Percentiles rank a stretch among this genome's conserved stretches.
These are phyloP conservation scores for Begonia masoniana DNA, from an alignment of 306 rosid genomes.

Conservation along the genomic window DNA sequence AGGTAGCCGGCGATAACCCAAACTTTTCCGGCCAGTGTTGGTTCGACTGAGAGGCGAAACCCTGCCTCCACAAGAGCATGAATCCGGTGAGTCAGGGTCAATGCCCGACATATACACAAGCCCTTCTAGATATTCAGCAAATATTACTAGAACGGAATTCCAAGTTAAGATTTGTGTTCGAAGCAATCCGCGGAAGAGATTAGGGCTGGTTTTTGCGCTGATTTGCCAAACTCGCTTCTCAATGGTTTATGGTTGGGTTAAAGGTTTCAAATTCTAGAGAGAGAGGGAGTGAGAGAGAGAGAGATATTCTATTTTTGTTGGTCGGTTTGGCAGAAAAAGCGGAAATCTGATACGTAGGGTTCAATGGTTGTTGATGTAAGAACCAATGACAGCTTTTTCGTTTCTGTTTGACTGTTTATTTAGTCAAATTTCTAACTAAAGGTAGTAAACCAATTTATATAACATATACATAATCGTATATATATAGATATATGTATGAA, in stretches of 20 bases:
- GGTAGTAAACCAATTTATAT: too few species aligned
- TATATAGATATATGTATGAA: too few species aligned
- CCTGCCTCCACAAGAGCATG: neutral
- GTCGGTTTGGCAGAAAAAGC: conserved; percentile 11
- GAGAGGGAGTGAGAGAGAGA: neutral
- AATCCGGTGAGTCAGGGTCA: conserved; percentile 3
- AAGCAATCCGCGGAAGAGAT: too few species aligned
- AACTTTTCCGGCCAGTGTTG: conserved; percentile 10
- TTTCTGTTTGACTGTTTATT: neutral
- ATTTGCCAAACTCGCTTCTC: neutral
- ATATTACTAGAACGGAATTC: too few species aligned
- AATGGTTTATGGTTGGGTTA: conserved; percentile 1
- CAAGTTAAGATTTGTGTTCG: too few species aligned
- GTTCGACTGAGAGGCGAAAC: conserved; percentile 4
- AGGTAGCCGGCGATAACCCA: conserved; percentile 22
- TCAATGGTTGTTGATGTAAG: neutral
- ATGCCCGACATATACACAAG: conserved; percentile 1
- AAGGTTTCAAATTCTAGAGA: conserved; percentile 3
- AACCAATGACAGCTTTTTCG: neutral
- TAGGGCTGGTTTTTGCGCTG: too few species aligned
- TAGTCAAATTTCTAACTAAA: too few species aligned
- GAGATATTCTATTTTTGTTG: neutral
- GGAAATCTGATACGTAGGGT: conserved; percentile 4
- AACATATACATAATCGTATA: too few species aligned
- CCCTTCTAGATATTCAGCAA: too few species aligned